Evolutionary conservation across 208 protist species (phyloP), one percentile per base, ranked within the genome.

Genomic region (Trypanosoma caninum): DNA sequence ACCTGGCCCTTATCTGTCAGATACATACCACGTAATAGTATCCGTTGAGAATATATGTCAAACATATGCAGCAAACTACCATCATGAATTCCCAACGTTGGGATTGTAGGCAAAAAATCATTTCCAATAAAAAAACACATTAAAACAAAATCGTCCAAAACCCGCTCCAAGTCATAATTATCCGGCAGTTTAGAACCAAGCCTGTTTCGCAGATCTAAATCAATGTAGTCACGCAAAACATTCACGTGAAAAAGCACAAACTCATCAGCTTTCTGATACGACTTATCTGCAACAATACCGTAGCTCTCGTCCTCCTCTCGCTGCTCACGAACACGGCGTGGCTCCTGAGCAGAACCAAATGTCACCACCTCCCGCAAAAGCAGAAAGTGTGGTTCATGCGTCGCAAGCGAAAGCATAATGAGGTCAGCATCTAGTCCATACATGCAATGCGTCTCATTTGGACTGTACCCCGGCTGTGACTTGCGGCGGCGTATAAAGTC

Each of bases 391-490:
- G 97, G 89, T 77, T 99, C 97, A 67, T 99, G 97, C 40, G 90
- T 87, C 37, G 85, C 89, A 16, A 99, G 89, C 10, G 90, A 82
- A 13, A 99, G 87, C 95, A 99, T 99, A 61, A 99, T 96, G 8
- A 99, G 82, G 80, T 99, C 98, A 3, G 98, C 98, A 72, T 99
- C 98, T 10, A 99, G 82, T 27, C 98, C 98, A 84, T 99, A 99
- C 64, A 99, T 83, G 73, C 96, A 99, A 83, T 99, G 98, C 13
- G 83, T 84, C 61, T 88, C 87, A 76, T 98, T 95, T 7, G 97
- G 82, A 65, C 97, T 77, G 79, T 99, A 99, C 14, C 75, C 88
- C 1, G 84, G 83, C 69, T 89, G 67, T 67, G 82, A 81, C 79
- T 97, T 97, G 50, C 94, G 84, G 37, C 78, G 68, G 45, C 99